Evolutionary conservation across 169 alveolate species (phyloP).

Genomic region (Cryptosporidium canis): DNA sequence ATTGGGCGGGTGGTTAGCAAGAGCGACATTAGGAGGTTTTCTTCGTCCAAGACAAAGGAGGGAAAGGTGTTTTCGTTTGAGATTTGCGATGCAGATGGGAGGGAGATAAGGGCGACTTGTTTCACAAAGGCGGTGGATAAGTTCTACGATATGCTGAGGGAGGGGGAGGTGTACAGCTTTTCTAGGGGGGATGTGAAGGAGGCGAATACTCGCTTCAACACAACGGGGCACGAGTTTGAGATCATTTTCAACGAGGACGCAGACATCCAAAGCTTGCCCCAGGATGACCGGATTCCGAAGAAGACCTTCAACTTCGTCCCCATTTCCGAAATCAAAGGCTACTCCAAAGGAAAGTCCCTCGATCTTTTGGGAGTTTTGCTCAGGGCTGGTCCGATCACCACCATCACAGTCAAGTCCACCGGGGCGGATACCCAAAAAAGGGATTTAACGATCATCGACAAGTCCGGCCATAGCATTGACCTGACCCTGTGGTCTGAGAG

Average conservation of each 20-base stretch:
- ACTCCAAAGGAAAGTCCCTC: slow-evolving; percentile 48
- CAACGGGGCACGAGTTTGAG: slow-evolving; percentile 69
- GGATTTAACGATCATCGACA: slow-evolving; percentile 56
- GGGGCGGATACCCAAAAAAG: slow-evolving; percentile 69
- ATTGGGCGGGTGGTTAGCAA: slow-evolving; percentile 71
- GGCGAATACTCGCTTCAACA: slow-evolving; percentile 72
- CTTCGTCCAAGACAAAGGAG: slow-evolving; percentile 68
- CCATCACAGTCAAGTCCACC: slow-evolving; percentile 58
- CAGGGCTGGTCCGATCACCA: slow-evolving; percentile 61
- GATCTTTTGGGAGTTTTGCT: slow-evolving; percentile 44
- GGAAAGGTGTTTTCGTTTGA: slow-evolving; percentile 74
- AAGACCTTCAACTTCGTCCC: slow-evolving; percentile 53
- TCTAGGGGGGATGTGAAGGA: slow-evolving; percentile 73
- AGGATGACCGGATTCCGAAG: slow-evolving; percentile 57
- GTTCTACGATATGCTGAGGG: slow-evolving; percentile 51
- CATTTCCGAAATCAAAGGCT: slow-evolving; percentile 36
- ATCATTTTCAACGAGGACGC: slow-evolving; percentile 66
- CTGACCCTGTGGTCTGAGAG: slow-evolving; percentile 72
- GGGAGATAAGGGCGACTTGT: slow-evolving; percentile 72
- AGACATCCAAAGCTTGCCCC: slow-evolving; percentile 56
- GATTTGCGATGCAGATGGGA: slow-evolving; percentile 71
- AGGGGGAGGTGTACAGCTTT: slow-evolving; percentile 72
- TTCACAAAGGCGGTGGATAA: slow-evolving; percentile 72
- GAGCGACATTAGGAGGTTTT: slow-evolving; percentile 69
- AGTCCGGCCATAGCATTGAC: slow-evolving; percentile 65